phyloP scores from a whole-genome alignment of 208 protist species.

The Strigomonas galati region DNA sequence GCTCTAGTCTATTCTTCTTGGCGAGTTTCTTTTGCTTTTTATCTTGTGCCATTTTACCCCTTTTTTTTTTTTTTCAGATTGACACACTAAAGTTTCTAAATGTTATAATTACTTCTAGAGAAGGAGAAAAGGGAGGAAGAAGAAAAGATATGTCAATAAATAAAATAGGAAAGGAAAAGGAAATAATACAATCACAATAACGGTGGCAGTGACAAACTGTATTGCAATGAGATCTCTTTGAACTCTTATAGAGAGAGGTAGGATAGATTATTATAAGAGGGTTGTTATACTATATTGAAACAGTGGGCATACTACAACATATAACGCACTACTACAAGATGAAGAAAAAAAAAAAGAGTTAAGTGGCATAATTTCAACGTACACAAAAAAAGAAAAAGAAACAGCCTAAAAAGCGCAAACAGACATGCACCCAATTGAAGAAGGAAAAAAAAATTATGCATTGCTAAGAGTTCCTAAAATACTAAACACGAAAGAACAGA shows the following conservation, averaged over 20 bases:
- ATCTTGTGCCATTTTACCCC: conserved; percentile 20
- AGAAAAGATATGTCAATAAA: conserved; percentile 4
- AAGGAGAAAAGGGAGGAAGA: background rate
- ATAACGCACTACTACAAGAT: background rate
- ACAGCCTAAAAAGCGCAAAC: background rate
- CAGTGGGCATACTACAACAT: too few relatives aligned
- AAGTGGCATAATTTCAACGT: background rate
- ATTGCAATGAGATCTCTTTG: too few relatives aligned
- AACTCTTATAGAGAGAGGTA: too few relatives aligned
- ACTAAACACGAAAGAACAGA: background rate
- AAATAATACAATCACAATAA: too few relatives aligned
- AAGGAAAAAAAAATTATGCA: background rate
- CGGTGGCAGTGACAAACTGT: too few relatives aligned
- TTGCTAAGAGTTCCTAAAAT: background rate
- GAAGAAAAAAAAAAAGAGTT: conserved; percentile 10
- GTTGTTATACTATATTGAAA: background rate
- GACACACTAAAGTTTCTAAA: too few relatives aligned
- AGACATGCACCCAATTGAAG: background rate
- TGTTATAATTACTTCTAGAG: too few relatives aligned
- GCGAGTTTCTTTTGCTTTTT: conserved; percentile 39
- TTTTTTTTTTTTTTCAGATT: background rate
- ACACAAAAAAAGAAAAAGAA: conserved; percentile 11
- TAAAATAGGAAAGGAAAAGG: conserved; percentile 1
- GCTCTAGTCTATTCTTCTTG: conserved; percentile 24
- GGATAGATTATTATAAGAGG: too few relatives aligned